A percentile compares a stretch with the other conserved stretches of the same genome.
phyloP scores from a whole-genome alignment of 2,329 filamentous ascomycete species.

The Plectosphaerella cucumerina region DNA sequence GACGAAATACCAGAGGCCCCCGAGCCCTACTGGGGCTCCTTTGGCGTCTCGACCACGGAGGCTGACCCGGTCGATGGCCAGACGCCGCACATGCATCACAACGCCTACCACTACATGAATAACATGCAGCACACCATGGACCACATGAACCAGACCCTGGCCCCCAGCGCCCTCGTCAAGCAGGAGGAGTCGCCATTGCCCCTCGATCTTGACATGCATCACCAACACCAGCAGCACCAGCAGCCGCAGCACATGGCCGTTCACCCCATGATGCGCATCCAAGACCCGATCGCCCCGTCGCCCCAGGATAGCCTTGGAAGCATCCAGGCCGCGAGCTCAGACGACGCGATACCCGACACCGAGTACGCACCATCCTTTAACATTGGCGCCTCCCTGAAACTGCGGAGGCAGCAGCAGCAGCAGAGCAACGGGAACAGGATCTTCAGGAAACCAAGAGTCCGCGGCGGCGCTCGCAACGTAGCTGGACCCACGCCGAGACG shows the following conservation, averaged over 20 bases:
- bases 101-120: constrained; percentile 1
- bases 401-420: neutral
- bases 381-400: neutral
- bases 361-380: neutral
- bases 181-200: neutral
- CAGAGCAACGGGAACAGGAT: neutral
- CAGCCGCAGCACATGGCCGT: neutral
- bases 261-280: neutral
- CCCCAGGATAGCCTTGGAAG: neutral
- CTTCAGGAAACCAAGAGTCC: neutral
- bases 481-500: neutral
- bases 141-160: neutral
- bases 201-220: neutral
- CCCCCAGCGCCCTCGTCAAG: constrained; percentile 3
- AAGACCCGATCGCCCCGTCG: neutral
- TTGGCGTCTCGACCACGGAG: constrained; percentile 23
- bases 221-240: neutral
- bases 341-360: neutral
- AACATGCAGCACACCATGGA: neutral
- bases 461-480: neutral
- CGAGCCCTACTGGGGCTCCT: constrained; percentile 30
- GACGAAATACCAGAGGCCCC: constrained; percentile 31
- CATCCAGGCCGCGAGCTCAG: neutral
- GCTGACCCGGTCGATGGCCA: neutral
- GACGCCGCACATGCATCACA: constrained; percentile 15